These are phyloP conservation scores for Combretum micranthum DNA, from an alignment of 345 rosid genomes.

Conservation along the genomic window DNA sequence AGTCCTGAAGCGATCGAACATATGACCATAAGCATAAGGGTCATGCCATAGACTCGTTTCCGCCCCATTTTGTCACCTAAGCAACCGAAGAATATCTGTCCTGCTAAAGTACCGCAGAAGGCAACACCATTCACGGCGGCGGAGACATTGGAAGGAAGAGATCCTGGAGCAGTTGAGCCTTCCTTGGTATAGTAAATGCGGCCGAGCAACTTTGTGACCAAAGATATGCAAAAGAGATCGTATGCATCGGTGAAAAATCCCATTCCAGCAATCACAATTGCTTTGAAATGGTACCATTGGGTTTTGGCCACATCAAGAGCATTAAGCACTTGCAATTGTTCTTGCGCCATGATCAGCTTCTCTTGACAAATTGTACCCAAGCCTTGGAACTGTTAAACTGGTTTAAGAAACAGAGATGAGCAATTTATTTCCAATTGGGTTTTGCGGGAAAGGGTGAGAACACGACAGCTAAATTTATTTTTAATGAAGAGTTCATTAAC, in stretches of 20 bases:
- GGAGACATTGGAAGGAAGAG: constrained; percentile 13
- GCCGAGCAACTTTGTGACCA: constrained; percentile 32
- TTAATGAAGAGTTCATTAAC: no score
- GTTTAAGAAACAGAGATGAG: neutral
- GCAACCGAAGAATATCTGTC: constrained; percentile 55
- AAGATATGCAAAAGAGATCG: constrained; percentile 57
- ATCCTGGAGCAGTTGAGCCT: neutral
- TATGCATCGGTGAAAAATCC: constrained; percentile 62
- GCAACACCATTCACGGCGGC: constrained; percentile 36
- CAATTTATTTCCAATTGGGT: no score
- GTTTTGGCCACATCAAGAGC: constrained; percentile 46
- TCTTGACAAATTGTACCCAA: no score
- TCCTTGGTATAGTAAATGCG: constrained; percentile 29
- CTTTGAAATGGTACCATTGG: constrained; percentile 55
- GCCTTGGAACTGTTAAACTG: no score
- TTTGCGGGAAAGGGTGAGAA: no score
- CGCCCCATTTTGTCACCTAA: constrained; percentile 59
- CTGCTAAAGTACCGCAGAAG: constrained; percentile 51
- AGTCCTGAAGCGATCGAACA: constrained; percentile 61
- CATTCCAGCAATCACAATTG: constrained; percentile 58
- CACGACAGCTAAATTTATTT: no score
- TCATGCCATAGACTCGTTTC: constrained; percentile 49
- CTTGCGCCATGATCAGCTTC: constrained; percentile 18
- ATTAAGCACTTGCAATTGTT: constrained; percentile 25
- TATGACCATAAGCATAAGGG: constrained; percentile 45